phyloP scores from a whole-genome alignment of 106 monocot species.

The Dendrobium officinale region DNA sequence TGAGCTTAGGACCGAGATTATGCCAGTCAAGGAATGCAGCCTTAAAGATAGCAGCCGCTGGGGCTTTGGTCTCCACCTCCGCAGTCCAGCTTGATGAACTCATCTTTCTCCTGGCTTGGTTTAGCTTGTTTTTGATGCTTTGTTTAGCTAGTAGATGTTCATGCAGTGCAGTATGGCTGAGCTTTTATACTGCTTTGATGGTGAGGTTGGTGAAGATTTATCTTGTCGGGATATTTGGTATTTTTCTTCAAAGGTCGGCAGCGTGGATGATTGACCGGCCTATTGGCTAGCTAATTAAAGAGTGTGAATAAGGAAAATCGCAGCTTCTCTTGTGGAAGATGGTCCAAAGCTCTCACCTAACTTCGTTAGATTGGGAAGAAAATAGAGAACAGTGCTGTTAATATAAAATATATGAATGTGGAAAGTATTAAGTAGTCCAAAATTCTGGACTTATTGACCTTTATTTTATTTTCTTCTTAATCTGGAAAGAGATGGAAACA shows the following conservation, averaged over 20 bases:
- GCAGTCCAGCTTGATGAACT: background rate
- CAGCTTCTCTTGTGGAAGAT: too few relatives aligned
- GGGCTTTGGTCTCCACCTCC: background rate
- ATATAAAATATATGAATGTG: too few relatives aligned
- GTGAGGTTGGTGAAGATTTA: too few relatives aligned
- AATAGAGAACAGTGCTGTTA: too few relatives aligned
- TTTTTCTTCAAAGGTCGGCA: background rate
- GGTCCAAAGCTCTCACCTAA: too few relatives aligned
- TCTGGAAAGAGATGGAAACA: too few relatives aligned
- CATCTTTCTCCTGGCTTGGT: background rate
- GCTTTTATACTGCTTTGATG: background rate
- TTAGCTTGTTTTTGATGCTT: too few relatives aligned
- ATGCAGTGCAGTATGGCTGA: background rate
- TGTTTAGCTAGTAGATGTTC: background rate
- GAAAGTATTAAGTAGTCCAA: too few relatives aligned
- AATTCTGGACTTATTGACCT: too few relatives aligned
- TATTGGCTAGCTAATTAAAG: background rate
- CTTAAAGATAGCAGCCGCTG: constrained; percentile 1
- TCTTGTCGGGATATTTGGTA: too few relatives aligned
- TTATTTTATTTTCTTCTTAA: too few relatives aligned
- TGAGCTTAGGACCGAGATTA: background rate
- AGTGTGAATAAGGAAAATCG: background rate
- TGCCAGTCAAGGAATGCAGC: constrained; percentile 10
- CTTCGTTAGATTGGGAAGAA: too few relatives aligned
- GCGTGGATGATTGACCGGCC: background rate